Evolutionary conservation across 2,329 filamentous ascomycete genomes (phyloP).

Genomic region (Fusarium anthophilum): DNA sequence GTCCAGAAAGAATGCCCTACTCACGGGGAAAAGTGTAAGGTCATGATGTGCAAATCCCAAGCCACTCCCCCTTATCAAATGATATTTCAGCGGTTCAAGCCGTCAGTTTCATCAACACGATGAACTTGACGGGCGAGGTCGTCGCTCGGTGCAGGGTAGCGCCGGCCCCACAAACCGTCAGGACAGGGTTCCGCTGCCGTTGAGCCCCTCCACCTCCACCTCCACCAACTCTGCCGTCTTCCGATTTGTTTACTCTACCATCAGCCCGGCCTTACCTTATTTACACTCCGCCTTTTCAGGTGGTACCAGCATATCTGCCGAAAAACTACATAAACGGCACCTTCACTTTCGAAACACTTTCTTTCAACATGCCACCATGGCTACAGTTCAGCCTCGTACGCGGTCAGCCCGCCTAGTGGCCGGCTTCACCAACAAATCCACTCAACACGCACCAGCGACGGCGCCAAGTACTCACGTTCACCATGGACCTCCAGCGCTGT

Average conservation of each 20-base stretch:
- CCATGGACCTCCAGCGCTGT: slow-evolving; percentile 42
- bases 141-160: slow-evolving; percentile 21
- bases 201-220: slow-evolving; percentile 13
- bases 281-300: slow-evolving; percentile 35
- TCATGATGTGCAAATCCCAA: no score
- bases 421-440: slow-evolving; percentile 35
- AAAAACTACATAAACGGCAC: slow-evolving; percentile 19
- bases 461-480: slow-evolving; percentile 2
- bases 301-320: slow-evolving; percentile 16
- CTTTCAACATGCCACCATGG: slow-evolving; percentile 38
- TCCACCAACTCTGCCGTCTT: slow-evolving; percentile 10
- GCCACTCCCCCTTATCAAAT: no score
- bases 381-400: slow-evolving; percentile 40
- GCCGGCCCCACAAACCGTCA: slow-evolving; percentile 27
- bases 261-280: slow-evolving; percentile 35
- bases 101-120: neutral
- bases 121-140: neutral
- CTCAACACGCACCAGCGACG: slow-evolving; percentile 7
- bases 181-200: neutral
- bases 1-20: no score
- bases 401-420: slow-evolving; percentile 43
- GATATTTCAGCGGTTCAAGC: no score
- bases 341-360: no score
- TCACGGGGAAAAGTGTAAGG: no score
- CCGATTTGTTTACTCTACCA: slow-evolving; percentile 35